Percentiles rank a stretch among this genome's conserved stretches.
phyloP scores from a whole-genome alignment of 2,329 filamentous ascomycete genomes.

The Diaporthe citri region DNA sequence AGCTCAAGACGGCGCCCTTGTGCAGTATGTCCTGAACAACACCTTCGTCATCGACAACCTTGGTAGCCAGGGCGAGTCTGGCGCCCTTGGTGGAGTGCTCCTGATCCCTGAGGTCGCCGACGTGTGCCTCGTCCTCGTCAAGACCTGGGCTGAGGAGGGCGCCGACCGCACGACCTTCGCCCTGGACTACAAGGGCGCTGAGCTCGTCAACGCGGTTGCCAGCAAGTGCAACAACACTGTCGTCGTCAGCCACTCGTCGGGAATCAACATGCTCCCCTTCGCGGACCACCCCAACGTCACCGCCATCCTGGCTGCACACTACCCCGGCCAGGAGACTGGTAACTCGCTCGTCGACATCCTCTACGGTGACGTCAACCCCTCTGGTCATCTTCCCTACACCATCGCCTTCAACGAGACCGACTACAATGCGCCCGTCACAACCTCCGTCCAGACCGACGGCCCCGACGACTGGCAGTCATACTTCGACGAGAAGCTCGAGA shows the following conservation, averaged over 20 bases:
- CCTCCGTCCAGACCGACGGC: slow-evolving; percentile 52
- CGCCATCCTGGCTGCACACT: slow-evolving; percentile 71
- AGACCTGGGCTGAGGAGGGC: slow-evolving; percentile 75
- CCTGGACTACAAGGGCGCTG: slow-evolving; percentile 72
- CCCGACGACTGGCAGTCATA: slow-evolving; percentile 57
- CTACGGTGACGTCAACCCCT: slow-evolving; percentile 71
- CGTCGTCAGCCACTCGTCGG: slow-evolving; percentile 72
- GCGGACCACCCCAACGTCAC: slow-evolving; percentile 71
- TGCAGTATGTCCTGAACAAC: slow-evolving; percentile 60
- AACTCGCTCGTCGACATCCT: slow-evolving; percentile 72
- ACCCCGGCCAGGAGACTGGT: slow-evolving; percentile 73
- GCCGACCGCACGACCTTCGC: slow-evolving; percentile 67
- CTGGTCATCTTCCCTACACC: slow-evolving; percentile 76
- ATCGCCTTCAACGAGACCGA: slow-evolving; percentile 68
- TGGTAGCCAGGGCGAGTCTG: not conserved
- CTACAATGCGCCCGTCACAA: slow-evolving; percentile 57
- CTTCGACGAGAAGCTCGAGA: slow-evolving; percentile 75
- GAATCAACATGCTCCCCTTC: slow-evolving; percentile 68
- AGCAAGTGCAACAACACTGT: slow-evolving; percentile 63
- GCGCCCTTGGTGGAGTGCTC: slow-evolving; percentile 57
- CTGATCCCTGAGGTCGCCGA: slow-evolving; percentile 67
- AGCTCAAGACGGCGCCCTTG: slow-evolving; percentile 54
- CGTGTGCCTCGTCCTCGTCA: slow-evolving; percentile 75
- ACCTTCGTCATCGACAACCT: slow-evolving; percentile 51
- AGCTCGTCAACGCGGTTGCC: slow-evolving; percentile 67